These are phyloP conservation scores for Pouteria campechiana DNA, from an alignment of 179 eudicot species.

Conservation along the genomic window DNA sequence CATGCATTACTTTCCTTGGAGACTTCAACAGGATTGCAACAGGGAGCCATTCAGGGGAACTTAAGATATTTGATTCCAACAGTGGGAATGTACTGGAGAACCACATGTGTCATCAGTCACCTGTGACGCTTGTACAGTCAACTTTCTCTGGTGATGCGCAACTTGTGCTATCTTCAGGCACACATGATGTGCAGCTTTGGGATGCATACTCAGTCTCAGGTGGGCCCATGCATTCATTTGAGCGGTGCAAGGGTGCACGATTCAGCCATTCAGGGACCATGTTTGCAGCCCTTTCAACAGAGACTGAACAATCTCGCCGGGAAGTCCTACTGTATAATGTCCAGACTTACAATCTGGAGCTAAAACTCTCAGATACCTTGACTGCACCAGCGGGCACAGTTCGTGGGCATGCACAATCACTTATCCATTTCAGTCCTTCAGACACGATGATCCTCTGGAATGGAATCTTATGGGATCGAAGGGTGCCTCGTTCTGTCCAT, in stretches of 20 bases:
- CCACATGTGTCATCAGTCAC: slow-evolving; percentile 53
- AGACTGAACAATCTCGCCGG: slow-evolving; percentile 40
- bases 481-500: slow-evolving; percentile 49
- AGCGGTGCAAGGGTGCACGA: slow-evolving; percentile 65
- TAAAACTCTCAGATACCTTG: slow-evolving; percentile 50
- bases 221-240: slow-evolving; percentile 85
- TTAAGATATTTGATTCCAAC: slow-evolving; percentile 71
- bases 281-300: slow-evolving; percentile 79
- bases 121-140: slow-evolving; percentile 62
- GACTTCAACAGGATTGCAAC: slow-evolving; percentile 78
- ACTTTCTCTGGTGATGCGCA: slow-evolving; percentile 41
- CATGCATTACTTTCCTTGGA: slow-evolving; percentile 77
- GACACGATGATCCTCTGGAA: slow-evolving; percentile 88
- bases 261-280: slow-evolving; percentile 56
- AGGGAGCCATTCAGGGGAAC: slow-evolving; percentile 85
- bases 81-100: slow-evolving; percentile 62
- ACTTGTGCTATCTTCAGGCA: slow-evolving; percentile 69
- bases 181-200: slow-evolving; percentile 83
- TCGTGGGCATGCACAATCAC: slow-evolving; percentile 61
- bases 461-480: slow-evolving; percentile 89
- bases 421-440: slow-evolving; percentile 71
- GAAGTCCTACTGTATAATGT: slow-evolving; percentile 77
- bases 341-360: slow-evolving; percentile 57
- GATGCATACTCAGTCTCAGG: slow-evolving; percentile 69
- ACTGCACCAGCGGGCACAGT: slow-evolving; percentile 33